Conservation (phyloP, 2,329 filamentous ascomycete species). For the Aspergillus amoenus region DNA sequence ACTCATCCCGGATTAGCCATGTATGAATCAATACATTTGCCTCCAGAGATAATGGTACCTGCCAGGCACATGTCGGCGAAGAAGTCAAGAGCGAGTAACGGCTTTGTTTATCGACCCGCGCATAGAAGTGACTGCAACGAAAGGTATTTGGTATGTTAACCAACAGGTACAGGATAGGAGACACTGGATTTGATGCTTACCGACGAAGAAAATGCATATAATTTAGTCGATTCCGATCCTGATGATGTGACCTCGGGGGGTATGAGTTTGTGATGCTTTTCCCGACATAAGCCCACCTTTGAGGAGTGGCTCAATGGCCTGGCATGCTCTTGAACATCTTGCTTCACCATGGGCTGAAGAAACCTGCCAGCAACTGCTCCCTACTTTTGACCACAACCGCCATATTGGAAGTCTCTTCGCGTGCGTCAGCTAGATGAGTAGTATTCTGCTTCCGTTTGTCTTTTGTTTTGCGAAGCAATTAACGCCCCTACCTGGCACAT, state of each 20-base stretch:
- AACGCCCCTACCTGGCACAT: conserved; percentile 24
- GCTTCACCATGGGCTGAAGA: not conserved
- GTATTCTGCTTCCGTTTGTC: conserved; percentile 20
- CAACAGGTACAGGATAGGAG: too few relatives aligned
- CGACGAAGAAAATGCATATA: not conserved
- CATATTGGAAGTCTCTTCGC: not conserved
- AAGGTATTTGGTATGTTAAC: conserved; percentile 37
- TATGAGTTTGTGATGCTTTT: not conserved
- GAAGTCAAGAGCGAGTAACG: conserved; percentile 56
- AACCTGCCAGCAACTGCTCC: not conserved
- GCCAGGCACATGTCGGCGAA: conserved; percentile 71
- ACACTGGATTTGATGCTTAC: not conserved
- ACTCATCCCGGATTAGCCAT: conserved; percentile 71
- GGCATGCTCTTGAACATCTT: conserved; percentile 7
- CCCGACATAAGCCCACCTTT: not conserved
- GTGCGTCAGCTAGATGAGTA: conserved; percentile 8
- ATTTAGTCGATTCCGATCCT: not conserved
- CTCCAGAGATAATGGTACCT: conserved; percentile 67
- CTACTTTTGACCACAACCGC: conserved; percentile 13
- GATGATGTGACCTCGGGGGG: not conserved
- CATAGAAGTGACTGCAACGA: conserved; percentile 55
- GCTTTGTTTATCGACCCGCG: conserved; percentile 37
- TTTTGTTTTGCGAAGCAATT: conserved; percentile 39
- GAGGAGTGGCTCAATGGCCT: not conserved
- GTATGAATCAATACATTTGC: conserved; percentile 61